Percentiles rank a stretch among this genome's conserved stretches.
Evolutionary conservation across 306 rosid species (phyloP).

Genomic region (Canavalia ensiformis): DNA sequence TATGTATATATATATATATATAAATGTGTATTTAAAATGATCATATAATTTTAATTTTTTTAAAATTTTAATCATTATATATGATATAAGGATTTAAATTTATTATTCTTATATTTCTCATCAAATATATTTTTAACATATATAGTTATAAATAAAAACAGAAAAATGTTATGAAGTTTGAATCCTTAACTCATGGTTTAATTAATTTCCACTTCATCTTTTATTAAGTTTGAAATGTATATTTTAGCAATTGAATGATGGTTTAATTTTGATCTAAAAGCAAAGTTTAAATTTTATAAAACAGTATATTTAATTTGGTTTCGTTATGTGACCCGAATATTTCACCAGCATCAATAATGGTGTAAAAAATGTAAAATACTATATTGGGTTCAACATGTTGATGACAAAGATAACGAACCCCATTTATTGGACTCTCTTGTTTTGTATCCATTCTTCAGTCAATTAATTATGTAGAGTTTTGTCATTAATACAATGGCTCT

Average conservation of each 20-base stretch:
- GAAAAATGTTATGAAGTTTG: too few relatives aligned
- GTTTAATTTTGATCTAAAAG: slow-evolving; percentile 8
- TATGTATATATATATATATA: too few relatives aligned
- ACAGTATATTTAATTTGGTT: slow-evolving; percentile 8
- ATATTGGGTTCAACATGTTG: neutral
- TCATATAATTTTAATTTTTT: too few relatives aligned
- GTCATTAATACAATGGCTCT: neutral
- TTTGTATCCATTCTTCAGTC: slow-evolving; percentile 10
- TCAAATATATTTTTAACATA: too few relatives aligned
- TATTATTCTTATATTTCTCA: too few relatives aligned
- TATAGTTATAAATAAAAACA: too few relatives aligned
- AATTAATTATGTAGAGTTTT: neutral
- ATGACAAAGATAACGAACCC: slow-evolving; percentile 21
- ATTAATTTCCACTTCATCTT: neutral
- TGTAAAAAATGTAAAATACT: slow-evolving; percentile 49
- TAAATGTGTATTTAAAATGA: too few relatives aligned
- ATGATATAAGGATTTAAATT: too few relatives aligned
- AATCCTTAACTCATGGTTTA: too few relatives aligned
- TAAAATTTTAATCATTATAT: too few relatives aligned
- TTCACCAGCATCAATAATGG: slow-evolving; percentile 39
- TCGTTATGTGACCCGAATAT: neutral
- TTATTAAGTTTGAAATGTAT: neutral
- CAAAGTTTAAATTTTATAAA: neutral
- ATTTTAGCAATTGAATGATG: neutral
- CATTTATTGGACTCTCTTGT: slow-evolving; percentile 30